Conservation (phyloP, 257 asterid genomes). For the Jacaranda copaia region DNA sequence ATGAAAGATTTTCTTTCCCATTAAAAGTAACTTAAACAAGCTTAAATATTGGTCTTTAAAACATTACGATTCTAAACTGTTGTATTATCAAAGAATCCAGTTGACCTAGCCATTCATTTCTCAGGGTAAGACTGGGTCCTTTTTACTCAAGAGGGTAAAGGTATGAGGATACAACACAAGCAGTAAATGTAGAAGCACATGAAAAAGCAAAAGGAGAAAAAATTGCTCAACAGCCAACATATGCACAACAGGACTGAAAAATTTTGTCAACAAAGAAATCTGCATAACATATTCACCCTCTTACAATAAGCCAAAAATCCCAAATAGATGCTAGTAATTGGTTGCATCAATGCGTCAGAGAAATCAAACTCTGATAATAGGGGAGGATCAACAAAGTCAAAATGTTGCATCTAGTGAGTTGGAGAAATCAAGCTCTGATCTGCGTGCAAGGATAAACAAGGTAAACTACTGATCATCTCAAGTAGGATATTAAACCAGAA, state of each 20-base stretch:
- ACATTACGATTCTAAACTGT: constrained; percentile 15
- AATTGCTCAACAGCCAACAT: constrained; percentile 33
- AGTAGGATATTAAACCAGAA: no score
- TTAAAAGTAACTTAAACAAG: no score
- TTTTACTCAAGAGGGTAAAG: constrained; percentile 25
- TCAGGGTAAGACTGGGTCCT: constrained; percentile 18
- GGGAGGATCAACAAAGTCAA: no score
- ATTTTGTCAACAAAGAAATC: constrained; percentile 38
- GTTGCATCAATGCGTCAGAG: constrained; percentile 38
- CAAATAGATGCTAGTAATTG: constrained; percentile 36
- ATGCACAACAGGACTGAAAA: constrained; percentile 46
- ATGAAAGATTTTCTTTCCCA: no score
- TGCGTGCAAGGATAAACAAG: no score
- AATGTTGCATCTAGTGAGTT: no score
- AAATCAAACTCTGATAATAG: constrained; percentile 33
- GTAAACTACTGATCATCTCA: no score
- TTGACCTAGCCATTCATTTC: constrained; percentile 19
- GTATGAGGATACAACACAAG: constrained; percentile 35
- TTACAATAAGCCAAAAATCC: constrained; percentile 28
- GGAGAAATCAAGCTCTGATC: no score
- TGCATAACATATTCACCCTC: constrained; percentile 37
- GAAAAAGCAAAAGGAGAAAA: constrained; percentile 5
- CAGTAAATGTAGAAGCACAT: constrained; percentile 13
- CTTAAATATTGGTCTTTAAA: not conserved
- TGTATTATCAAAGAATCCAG: constrained; percentile 20